These are phyloP conservation scores for Apiospora pterosperma DNA, from an alignment of 2,329 filamentous ascomycete species.

Conservation along the genomic window DNA sequence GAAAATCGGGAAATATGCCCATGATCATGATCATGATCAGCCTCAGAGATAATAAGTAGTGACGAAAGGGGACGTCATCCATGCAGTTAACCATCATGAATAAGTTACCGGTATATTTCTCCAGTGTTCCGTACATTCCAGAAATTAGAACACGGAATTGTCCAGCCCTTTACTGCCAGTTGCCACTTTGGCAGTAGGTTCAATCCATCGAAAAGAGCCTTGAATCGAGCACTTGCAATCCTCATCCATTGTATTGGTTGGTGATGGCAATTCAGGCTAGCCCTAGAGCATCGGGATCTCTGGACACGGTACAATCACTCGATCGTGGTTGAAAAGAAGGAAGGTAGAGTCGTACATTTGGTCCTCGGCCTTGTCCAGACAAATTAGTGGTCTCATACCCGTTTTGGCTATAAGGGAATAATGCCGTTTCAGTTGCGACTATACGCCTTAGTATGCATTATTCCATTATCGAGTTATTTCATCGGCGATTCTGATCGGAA, in stretches of 20 bases:
- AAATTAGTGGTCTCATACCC: too few relatives aligned
- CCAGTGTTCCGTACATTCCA: not conserved
- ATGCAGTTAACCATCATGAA: constrained; percentile 6
- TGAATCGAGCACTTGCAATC: not conserved
- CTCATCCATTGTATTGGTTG: not conserved
- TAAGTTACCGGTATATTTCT: not conserved
- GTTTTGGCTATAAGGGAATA: too few relatives aligned
- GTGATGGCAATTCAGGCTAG: not conserved
- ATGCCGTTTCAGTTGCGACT: too few relatives aligned
- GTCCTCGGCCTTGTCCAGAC: not conserved
- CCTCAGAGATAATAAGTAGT: not conserved
- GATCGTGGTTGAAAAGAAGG: not conserved
- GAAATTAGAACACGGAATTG: not conserved
- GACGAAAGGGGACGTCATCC: constrained; percentile 7
- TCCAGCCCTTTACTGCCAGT: not conserved
- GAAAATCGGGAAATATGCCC: not conserved
- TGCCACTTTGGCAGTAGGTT: not conserved
- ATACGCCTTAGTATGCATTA: too few relatives aligned
- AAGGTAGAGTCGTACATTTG: not conserved
- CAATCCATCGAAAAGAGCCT: not conserved
- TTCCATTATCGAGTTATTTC: too few relatives aligned
- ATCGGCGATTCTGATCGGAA: too few relatives aligned
- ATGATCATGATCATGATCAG: too few relatives aligned
- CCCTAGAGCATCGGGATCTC: not conserved
- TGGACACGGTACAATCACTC: not conserved